Conservation (phyloP, 192 early-diverging fungal genomes). For the Podila horticola region DNA sequence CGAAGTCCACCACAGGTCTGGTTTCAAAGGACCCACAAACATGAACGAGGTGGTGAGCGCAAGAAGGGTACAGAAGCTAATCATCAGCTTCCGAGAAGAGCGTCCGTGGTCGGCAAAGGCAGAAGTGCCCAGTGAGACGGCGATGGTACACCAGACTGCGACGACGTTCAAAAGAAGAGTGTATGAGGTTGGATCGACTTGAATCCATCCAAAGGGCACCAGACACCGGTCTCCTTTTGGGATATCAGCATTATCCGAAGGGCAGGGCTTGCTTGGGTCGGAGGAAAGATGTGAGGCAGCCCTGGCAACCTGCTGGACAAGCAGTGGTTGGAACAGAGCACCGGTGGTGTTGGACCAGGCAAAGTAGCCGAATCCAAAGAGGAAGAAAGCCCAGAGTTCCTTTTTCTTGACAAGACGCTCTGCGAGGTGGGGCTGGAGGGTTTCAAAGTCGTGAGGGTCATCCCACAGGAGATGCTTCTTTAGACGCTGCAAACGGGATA, state of each 20-base stretch:
- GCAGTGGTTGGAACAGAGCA: conserved; percentile 28
- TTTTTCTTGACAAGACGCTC: conserved; percentile 29
- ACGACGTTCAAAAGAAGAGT: conserved; percentile 37
- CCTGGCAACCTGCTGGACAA: conserved; percentile 26
- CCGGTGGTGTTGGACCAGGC: conserved; percentile 28
- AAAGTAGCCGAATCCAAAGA: conserved; percentile 36
- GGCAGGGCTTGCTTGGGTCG: conserved; percentile 13
- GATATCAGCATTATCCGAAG: conserved; percentile 11
- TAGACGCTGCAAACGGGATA: conserved; percentile 4
- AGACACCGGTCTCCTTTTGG: conserved; percentile 24
- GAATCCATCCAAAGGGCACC: conserved; percentile 31
- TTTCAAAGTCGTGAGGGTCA: neutral
- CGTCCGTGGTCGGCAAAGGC: conserved; percentile 56
- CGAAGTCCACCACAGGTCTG: conserved; percentile 39
- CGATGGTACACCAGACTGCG: conserved; percentile 47
- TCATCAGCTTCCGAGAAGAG: conserved; percentile 23
- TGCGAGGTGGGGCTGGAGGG: conserved; percentile 17
- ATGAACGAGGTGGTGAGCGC: conserved; percentile 42
- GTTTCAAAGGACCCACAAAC: conserved; percentile 34
- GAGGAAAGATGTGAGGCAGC: conserved; percentile 21
- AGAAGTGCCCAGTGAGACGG: conserved; percentile 42
- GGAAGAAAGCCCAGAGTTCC: conserved; percentile 39
- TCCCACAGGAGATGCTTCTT: conserved; percentile 5
- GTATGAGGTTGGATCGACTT: conserved; percentile 33
- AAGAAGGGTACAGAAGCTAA: conserved; percentile 33